These are phyloP conservation scores for Penicillium cinerascens DNA, from an alignment of 495 filamentous ascomycete species.

Conservation along the genomic window DNA sequence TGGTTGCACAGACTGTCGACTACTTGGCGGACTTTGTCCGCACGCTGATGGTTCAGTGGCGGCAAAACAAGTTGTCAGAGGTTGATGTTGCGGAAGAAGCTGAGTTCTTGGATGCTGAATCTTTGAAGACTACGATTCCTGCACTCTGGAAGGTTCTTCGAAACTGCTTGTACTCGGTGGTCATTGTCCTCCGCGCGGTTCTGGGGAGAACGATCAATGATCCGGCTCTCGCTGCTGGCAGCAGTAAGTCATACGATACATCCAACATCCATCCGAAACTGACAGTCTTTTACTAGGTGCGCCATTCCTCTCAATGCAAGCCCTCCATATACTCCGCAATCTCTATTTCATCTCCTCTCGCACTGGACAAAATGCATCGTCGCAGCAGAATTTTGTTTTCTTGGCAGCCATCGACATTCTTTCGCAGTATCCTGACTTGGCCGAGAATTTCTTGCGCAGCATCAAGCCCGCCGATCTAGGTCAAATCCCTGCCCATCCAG, in stretches of 20 bases:
- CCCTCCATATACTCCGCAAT: slow-evolving; percentile 74
- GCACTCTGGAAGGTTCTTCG: slow-evolving; percentile 79
- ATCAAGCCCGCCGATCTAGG: slow-evolving; percentile 57
- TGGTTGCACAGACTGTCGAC: slow-evolving; percentile 66
- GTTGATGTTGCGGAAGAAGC: slow-evolving; percentile 75
- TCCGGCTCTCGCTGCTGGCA: slow-evolving; percentile 46
- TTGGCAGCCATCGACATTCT: slow-evolving; percentile 88
- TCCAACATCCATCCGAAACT: neutral
- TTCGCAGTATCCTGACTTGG: slow-evolving; percentile 64
- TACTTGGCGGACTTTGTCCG: slow-evolving; percentile 67
- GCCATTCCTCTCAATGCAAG: slow-evolving; percentile 69
- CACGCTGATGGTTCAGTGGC: slow-evolving; percentile 76
- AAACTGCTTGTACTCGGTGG: slow-evolving; percentile 73
- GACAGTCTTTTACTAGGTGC: slow-evolving; percentile 40
- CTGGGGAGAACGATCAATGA: slow-evolving; percentile 65
- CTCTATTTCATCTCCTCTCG: slow-evolving; percentile 85
- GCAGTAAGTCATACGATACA: slow-evolving; percentile 40
- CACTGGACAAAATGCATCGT: slow-evolving; percentile 67
- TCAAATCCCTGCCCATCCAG: slow-evolving; percentile 66
- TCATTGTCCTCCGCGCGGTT: slow-evolving; percentile 69
- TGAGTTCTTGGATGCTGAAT: slow-evolving; percentile 65
- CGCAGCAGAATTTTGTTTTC: slow-evolving; percentile 80
- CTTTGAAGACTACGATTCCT: slow-evolving; percentile 64
- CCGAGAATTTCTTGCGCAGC: slow-evolving; percentile 65
- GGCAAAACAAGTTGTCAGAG: slow-evolving; percentile 76